Base-by-base conservation (phyloP, 768 basidiomycete species). In the Collybia mongolica region DNA sequence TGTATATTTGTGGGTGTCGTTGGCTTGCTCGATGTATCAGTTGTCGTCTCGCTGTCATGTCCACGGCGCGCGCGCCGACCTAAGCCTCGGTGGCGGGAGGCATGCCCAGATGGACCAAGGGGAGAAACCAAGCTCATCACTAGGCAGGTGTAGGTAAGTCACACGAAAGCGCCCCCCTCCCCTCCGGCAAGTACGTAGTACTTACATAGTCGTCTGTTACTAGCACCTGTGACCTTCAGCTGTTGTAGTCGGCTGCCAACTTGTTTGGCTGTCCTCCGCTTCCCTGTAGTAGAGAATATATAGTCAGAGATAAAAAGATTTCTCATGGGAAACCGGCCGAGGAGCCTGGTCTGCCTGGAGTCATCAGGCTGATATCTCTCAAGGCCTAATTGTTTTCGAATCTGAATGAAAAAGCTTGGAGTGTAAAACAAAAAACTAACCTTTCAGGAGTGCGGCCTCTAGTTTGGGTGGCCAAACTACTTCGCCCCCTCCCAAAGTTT, bases 231-330 rank as follows among this genome's bases (percentile, higher is more conserved):
- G 64, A 90, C 87, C 57, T 86, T 71, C 46, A 90, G 77, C 60
- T 90, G 88, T 61, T 90, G 88, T 26, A 90, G 72, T 49, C 88
- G 85, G 60, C 85, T 88, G 50, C 88, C 88, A 39, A 90, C 88
- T 66, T 90, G 88, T 63, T 90, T 90, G 22, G 88, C 80, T 7
- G 85, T 84, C 52, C 88, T 77, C 53, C 76, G 73, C 63, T 84
- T 82, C 17, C 88, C 86, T 0, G 88, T 90, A 54, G 75, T 78
- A 29, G 74, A 72, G 60, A 73, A 81, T 60, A 90, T 89, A 67
- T 86, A 83, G 55, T 90, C 85, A 45, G 88, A 86, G 54, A 90
- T 86, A 67, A 89, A 90, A 39, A 84, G 78, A 67, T 90, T 90
- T 51, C 88, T 76, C 76, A 86, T 81, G 28, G 88, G 88, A 60